A percentile compares a stretch with the other conserved stretches of the same genome.
Conservation (phyloP, 2,329 filamentous ascomycete species). For the Colletotrichum theobromicola region DNA sequence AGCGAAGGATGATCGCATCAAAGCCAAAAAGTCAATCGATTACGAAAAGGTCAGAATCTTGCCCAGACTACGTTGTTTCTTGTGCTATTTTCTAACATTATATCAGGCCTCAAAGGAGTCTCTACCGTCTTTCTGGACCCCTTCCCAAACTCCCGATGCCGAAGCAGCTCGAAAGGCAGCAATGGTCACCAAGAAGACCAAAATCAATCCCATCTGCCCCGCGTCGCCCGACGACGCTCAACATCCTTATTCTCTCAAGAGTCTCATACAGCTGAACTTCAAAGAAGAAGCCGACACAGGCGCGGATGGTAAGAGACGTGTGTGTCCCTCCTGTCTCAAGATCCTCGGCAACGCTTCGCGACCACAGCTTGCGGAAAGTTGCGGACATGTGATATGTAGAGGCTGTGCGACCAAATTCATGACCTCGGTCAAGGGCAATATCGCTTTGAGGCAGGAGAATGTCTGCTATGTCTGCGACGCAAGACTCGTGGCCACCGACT, state of each 20-base stretch:
- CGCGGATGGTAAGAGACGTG: constrained; percentile 45
- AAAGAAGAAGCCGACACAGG: constrained; percentile 66
- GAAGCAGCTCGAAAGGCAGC: constrained; percentile 28
- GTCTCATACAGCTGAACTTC: constrained; percentile 78
- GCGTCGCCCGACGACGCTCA: constrained; percentile 69
- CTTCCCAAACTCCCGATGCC: constrained; percentile 73
- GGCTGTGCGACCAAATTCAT: constrained; percentile 87
- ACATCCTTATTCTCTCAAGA: constrained; percentile 80
- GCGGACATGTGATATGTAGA: constrained; percentile 90
- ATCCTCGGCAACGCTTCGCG: constrained; percentile 80
- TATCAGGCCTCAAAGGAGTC: constrained; percentile 28
- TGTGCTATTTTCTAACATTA: not conserved
- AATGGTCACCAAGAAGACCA: constrained; percentile 58
- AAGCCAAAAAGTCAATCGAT: constrained; percentile 73
- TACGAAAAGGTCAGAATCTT: constrained; percentile 67
- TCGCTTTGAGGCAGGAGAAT: constrained; percentile 48
- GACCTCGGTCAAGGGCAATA: constrained; percentile 53
- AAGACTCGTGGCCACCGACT: constrained; percentile 64
- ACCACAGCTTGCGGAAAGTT: constrained; percentile 83
- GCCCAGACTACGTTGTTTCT: not conserved
- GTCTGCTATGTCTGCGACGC: constrained; percentile 88
- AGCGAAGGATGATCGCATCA: constrained; percentile 71
- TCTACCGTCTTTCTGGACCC: constrained; percentile 92
- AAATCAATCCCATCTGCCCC: constrained; percentile 77
- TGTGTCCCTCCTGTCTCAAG: constrained; percentile 89